phyloP scores from a whole-genome alignment of 805 yeast genomes.

The Starmerella khaoyaiensis region DNA sequence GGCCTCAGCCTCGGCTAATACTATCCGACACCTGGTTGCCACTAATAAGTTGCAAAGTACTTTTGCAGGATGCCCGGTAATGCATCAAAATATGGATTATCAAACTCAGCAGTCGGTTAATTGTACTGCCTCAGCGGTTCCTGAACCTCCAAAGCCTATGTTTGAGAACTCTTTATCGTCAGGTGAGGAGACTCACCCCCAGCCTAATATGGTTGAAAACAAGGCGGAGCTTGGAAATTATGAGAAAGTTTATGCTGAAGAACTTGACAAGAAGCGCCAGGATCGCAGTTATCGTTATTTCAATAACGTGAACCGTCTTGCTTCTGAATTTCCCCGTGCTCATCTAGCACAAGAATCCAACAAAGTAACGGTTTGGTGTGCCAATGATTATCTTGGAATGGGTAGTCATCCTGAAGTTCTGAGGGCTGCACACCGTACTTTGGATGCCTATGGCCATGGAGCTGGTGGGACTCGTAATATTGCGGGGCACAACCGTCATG shows the following conservation, averaged over 20 bases:
- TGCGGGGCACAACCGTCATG: slow-evolving; percentile 91
- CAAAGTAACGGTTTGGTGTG: slow-evolving; percentile 97
- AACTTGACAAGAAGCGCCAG: slow-evolving; percentile 56
- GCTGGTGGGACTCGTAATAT: slow-evolving; percentile 99
- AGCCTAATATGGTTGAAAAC: slow-evolving; percentile 1
- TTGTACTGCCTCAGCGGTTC: slow-evolving; percentile 1
- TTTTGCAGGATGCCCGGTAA: slow-evolving; percentile 78
- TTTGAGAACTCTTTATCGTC: neutral
- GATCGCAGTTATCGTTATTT: slow-evolving; percentile 93
- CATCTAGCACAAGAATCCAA: slow-evolving; percentile 64
- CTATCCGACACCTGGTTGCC: slow-evolving; percentile 44
- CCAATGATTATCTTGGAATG: slow-evolving; percentile 95
- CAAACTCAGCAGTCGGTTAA: slow-evolving; percentile 28
- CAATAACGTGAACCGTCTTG: slow-evolving; percentile 93
- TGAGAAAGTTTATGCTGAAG: slow-evolving; percentile 37
- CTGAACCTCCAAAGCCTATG: neutral
- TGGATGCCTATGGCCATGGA: slow-evolving; percentile 90
- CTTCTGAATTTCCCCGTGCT: slow-evolving; percentile 85
- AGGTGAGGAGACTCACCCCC: neutral
- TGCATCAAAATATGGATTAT: slow-evolving; percentile 59
- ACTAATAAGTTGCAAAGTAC: slow-evolving; percentile 35
- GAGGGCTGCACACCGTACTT: slow-evolving; percentile 60
- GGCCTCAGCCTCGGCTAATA: slow-evolving; percentile 41
- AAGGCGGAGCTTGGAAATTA: slow-evolving; percentile 4
- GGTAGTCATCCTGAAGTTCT: slow-evolving; percentile 67